phyloP scores from a whole-genome alignment of 495 filamentous ascomycete species.

The Chaetomium cochliodes region DNA sequence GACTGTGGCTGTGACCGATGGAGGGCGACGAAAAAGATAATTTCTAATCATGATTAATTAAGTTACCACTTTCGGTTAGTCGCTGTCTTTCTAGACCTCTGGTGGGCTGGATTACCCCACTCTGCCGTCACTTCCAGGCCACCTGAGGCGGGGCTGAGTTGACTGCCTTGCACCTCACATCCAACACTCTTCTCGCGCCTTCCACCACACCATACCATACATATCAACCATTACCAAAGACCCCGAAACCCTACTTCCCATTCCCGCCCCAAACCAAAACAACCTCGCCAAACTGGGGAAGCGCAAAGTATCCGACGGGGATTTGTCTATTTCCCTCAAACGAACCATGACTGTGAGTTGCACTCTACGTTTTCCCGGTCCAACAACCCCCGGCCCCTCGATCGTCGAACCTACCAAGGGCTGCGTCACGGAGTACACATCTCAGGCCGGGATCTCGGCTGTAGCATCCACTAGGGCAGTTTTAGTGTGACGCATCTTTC shows the following conservation, averaged over 20 bases:
- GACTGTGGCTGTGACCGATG: no score
- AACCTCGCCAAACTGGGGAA: slow-evolving; percentile 62
- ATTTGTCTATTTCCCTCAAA: slow-evolving; percentile 70
- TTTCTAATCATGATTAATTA: not conserved
- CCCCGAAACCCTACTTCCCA: not conserved
- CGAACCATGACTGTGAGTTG: slow-evolving; percentile 76
- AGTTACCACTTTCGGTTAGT: not conserved
- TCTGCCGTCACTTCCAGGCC: slow-evolving; percentile 16
- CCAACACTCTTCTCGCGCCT: slow-evolving; percentile 3
- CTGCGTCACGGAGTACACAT: not conserved
- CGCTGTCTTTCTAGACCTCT: not conserved
- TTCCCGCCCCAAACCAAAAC: not conserved
- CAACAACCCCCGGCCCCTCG: not conserved
- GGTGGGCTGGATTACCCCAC: not conserved
- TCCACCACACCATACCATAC: not conserved
- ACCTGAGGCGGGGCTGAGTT: slow-evolving; percentile 24
- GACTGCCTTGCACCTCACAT: slow-evolving; percentile 10
- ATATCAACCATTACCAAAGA: not conserved
- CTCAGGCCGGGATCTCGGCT: not conserved
- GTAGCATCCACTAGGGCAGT: not conserved
- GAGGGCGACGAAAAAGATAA: no score
- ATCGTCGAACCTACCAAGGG: not conserved
- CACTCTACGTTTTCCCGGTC: not conserved
- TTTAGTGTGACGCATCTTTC: not conserved
- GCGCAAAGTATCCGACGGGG: slow-evolving; percentile 79